Percentiles rank a stretch among this genome's conserved stretches.
Evolutionary conservation across 2,329 filamentous ascomycete species (phyloP).

Genomic region (Rachicladosporium sp.): DNA sequence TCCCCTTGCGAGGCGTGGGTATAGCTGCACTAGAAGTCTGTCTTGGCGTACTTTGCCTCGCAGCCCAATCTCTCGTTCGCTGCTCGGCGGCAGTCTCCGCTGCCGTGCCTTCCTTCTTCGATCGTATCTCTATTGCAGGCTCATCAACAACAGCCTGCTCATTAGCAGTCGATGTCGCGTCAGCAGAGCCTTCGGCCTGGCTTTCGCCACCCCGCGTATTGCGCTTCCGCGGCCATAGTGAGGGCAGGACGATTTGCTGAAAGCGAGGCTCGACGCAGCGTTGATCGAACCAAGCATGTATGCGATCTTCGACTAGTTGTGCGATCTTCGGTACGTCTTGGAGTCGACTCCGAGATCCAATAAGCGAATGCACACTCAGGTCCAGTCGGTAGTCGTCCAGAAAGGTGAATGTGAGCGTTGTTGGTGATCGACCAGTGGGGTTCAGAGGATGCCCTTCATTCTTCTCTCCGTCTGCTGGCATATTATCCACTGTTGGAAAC

Average conservation of each 20-base stretch:
- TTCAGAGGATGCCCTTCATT: conserved; percentile 23
- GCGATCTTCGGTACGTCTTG: conserved; percentile 85
- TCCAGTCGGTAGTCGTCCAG: conserved; percentile 77
- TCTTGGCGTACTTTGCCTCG: conserved; percentile 12
- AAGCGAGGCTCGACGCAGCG: conserved; percentile 75
- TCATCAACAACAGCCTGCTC: conserved; percentile 8
- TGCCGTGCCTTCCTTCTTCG: conserved; percentile 8
- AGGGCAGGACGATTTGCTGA: conserved; percentile 74
- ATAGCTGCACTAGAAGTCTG: conserved; percentile 1
- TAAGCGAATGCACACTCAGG: conserved; percentile 65
- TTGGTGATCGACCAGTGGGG: conserved; percentile 38
- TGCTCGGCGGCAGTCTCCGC: conserved; percentile 21
- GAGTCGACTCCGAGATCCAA: conserved; percentile 65
- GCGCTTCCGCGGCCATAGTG: conserved; percentile 71
- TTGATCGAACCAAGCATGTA: conserved; percentile 82
- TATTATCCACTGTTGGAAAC: conserved; percentile 22
- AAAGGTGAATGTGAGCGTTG: conserved; percentile 91
- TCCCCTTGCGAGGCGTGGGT: conserved; percentile 9
- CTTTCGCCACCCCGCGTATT: conserved; percentile 61
- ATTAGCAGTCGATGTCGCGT: conserved; percentile 3
- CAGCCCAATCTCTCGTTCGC: conserved; percentile 23
- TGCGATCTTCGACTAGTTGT: conserved; percentile 63
- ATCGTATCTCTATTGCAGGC: conserved; percentile 7
- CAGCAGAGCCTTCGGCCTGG: background rate
- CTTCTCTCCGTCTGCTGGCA: conserved; percentile 13